phyloP scores from a whole-genome alignment of 2,329 filamentous ascomycete genomes.

The Aphanoascus verrucosus region DNA sequence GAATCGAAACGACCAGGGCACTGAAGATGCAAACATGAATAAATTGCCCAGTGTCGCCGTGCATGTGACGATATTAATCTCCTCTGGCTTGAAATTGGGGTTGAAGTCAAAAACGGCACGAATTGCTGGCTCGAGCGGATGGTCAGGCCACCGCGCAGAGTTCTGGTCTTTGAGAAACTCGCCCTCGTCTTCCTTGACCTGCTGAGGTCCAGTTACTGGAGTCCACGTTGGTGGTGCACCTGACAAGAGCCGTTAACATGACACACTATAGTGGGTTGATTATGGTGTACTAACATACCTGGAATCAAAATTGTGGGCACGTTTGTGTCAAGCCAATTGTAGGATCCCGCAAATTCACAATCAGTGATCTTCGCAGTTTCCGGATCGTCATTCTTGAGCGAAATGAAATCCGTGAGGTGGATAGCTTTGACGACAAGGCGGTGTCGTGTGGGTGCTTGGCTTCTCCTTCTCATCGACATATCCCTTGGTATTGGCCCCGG shows the following conservation, averaged over 20 bases:
- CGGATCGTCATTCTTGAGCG: neutral
- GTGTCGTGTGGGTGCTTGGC: neutral
- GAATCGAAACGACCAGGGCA: conserved; percentile 6
- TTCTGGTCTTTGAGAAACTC: conserved; percentile 38
- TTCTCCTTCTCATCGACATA: too few species aligned
- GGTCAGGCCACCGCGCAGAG: conserved; percentile 25
- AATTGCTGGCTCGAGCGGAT: conserved; percentile 39
- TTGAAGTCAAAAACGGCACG: conserved; percentile 33
- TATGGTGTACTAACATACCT: conserved; percentile 25
- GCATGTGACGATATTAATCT: conserved; percentile 50
- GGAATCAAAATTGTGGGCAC: conserved; percentile 37
- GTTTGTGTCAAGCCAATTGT: conserved; percentile 40
- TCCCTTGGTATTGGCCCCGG: too few species aligned
- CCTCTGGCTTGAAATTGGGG: conserved; percentile 25
- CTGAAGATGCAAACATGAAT: conserved; percentile 24
- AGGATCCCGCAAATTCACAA: conserved; percentile 40
- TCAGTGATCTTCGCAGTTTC: conserved; percentile 26
- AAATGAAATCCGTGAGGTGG: conserved; percentile 9
- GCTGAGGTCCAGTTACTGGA: conserved; percentile 27
- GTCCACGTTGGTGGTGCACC: conserved; percentile 45
- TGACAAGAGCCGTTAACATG: conserved; percentile 18
- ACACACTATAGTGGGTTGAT: neutral
- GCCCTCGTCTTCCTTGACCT: conserved; percentile 37
- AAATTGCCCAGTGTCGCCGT: conserved; percentile 52
- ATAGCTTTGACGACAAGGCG: neutral